Base-by-base conservation (phyloP, 306 rosid genomes). In the Parietaria judaica region DNA sequence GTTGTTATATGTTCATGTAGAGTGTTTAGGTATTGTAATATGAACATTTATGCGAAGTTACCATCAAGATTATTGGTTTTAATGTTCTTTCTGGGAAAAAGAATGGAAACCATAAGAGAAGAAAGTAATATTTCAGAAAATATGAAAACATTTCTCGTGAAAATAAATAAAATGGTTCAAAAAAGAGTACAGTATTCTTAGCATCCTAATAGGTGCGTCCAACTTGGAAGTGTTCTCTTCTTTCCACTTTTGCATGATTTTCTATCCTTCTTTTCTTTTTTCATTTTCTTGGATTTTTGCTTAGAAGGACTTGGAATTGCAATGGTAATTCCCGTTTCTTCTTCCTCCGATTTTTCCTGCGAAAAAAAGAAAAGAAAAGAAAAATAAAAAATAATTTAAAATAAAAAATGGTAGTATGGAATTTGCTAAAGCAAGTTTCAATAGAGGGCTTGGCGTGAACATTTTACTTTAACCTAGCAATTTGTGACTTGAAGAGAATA, bases 121-220 rank as follows among this genome's bases (percentile, higher is more conserved):
- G 7, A 23, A 35, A 36, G 43, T 50, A 38, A 44, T 51, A 13
- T 38, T 15, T 44, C n/a, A n/a, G n/a, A n/a, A n/a, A 23, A 23
- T 23, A 55, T 38, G 11, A 34, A 45, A 39, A 44, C 35, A 12
- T 47, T 31, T 47, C 50, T 38, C 17, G 3, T 8, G 51, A 8
- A 14, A 61, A 39, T 8, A 34, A 62, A 14, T 16, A 50, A 12
- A 61, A 45, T 46, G 39, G 36, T 16, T 7, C 14, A 54, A 50
- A 8, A 36, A 38, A 38, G 4, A 57, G 62, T 8, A 15, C 11
- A 15, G 16, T 5, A 16, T 16, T 5, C 71, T 70, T 62, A 80
- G 75, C 95, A 86, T n/a, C 92, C 97, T 56, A 89, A 58, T 43
- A 82, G 38, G 65, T 72, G 84, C 31, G 82, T 79, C 97, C 95